Evolutionary conservation across 2,329 filamentous ascomycete species (phyloP).

Genomic region (Aspergillus fischeri): DNA sequence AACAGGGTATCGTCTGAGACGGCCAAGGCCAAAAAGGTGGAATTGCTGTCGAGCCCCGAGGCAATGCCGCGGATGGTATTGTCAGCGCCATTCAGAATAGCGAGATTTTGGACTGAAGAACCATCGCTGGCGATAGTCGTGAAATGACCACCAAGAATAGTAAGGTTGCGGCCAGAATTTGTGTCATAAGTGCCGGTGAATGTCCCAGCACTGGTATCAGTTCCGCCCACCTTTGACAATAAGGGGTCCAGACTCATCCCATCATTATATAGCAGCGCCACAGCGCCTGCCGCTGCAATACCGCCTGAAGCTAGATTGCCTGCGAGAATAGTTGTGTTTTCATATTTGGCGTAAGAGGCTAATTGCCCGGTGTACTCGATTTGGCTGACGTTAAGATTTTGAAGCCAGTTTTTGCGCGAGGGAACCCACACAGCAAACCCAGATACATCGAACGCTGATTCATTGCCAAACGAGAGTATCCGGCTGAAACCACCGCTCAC

Average conservation of each 20-base stretch:
- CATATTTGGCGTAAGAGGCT: constrained; percentile 61
- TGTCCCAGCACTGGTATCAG: constrained; percentile 38
- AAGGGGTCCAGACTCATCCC: constrained; percentile 38
- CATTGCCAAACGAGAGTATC: constrained; percentile 63
- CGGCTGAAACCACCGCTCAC: constrained; percentile 76
- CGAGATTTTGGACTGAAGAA: constrained; percentile 70
- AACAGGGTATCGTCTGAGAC: constrained; percentile 66
- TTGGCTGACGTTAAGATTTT: constrained; percentile 65
- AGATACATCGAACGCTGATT: constrained; percentile 57
- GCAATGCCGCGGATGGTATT: constrained; percentile 66
- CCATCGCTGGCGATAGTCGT: constrained; percentile 65
- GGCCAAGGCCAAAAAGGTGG: constrained; percentile 70
- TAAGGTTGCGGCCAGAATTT: constrained; percentile 68
- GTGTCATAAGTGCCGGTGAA: constrained; percentile 74
- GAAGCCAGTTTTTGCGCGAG: constrained; percentile 79
- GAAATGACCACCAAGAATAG: constrained; percentile 85
- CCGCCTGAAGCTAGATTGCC: constrained; percentile 77
- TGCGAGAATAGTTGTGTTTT: constrained; percentile 63
- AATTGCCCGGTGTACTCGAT: constrained; percentile 69
- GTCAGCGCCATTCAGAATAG: constrained; percentile 75
- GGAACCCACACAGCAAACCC: constrained; percentile 93
- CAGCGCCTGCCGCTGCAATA: constrained; percentile 69
- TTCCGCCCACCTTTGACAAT: constrained; percentile 47
- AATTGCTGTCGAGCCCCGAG: constrained; percentile 61
- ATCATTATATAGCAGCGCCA: constrained; percentile 52